Evolutionary conservation across 176 grass and related monocot genomes (phyloP).

Genomic region (Areca catechu): DNA sequence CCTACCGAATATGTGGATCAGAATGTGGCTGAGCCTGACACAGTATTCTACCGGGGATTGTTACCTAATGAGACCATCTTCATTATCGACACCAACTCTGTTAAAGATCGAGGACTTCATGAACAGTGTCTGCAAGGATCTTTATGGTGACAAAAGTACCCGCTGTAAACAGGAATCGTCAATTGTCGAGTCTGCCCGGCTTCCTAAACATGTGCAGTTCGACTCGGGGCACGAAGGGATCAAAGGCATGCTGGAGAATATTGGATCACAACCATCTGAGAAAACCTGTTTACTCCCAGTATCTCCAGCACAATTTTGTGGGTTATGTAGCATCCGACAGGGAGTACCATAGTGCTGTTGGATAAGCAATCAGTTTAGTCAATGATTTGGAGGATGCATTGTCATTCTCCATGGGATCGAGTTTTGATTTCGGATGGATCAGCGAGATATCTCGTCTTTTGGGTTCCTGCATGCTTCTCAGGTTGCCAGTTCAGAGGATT

Average conservation of each 20-base stretch:
- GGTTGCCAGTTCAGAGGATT: no score
- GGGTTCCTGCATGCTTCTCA: no score
- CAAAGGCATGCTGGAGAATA: conserved; percentile 26
- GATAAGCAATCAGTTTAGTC: not conserved
- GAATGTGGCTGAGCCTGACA: conserved; percentile 29
- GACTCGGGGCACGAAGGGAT: not conserved
- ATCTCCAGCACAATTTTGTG: conserved; percentile 10
- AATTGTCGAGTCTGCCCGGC: conserved; percentile 26
- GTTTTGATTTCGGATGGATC: no score
- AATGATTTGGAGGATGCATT: no score
- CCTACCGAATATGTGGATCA: conserved; percentile 45
- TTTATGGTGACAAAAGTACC: conserved; percentile 36
- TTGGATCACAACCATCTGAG: conserved; percentile 19
- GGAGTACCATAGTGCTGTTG: not conserved
- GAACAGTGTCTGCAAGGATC: conserved; percentile 38
- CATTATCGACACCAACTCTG: conserved; percentile 26
- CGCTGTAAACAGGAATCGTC: conserved; percentile 35
- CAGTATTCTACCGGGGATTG: conserved; percentile 61
- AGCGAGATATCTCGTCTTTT: no score
- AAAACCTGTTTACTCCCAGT: conserved; percentile 2
- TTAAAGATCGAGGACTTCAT: conserved; percentile 61
- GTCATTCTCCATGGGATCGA: no score
- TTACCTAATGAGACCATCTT: conserved; percentile 12
- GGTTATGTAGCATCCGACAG: not conserved
- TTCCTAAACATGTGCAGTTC: conserved; percentile 36